A percentile compares a stretch with the other conserved stretches of the same genome.
Evolutionary conservation across 345 rosid species (phyloP).

Genomic region (Physaria fendleri): DNA sequence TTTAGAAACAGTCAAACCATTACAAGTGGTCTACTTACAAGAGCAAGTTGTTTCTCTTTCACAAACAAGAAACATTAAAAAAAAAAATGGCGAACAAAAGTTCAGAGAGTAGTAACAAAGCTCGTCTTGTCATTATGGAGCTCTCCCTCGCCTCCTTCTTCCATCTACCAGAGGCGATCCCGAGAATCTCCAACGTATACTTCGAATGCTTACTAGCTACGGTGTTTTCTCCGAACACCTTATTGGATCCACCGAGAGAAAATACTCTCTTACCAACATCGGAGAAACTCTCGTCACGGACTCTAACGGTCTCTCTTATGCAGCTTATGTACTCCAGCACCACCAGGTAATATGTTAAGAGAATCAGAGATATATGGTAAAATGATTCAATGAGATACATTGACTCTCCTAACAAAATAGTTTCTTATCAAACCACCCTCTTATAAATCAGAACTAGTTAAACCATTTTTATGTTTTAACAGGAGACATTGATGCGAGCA

Average conservation of each 20-base stretch:
- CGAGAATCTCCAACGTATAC: constrained; percentile 76
- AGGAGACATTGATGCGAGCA: constrained; percentile 71
- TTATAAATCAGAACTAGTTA: not conserved
- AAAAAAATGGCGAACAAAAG: constrained; percentile 41
- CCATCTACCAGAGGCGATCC: constrained; percentile 44
- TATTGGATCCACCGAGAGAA: constrained; percentile 30
- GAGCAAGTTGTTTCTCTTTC: not conserved
- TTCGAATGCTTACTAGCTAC: constrained; percentile 78
- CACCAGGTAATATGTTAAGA: no score
- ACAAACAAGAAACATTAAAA: not conserved
- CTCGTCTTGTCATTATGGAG: constrained; percentile 61
- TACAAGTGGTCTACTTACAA: not conserved
- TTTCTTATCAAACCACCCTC: no score
- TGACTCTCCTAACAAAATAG: no score
- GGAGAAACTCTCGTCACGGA: constrained; percentile 82
- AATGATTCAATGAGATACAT: no score
- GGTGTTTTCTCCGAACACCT: constrained; percentile 68
- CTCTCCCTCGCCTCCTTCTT: constrained; percentile 49
- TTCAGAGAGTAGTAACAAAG: constrained; percentile 46
- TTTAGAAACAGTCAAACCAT: no score
- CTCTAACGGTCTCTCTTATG: constrained; percentile 62
- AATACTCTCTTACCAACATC: constrained; percentile 59
- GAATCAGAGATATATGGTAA: no score
- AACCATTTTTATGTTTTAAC: not conserved
- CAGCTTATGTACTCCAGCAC: constrained; percentile 80